Evolutionary conservation across 352 stramenopile species (phyloP), one percentile per base, ranked within the genome.

Genomic region (Globisporangium barbulae): DNA sequence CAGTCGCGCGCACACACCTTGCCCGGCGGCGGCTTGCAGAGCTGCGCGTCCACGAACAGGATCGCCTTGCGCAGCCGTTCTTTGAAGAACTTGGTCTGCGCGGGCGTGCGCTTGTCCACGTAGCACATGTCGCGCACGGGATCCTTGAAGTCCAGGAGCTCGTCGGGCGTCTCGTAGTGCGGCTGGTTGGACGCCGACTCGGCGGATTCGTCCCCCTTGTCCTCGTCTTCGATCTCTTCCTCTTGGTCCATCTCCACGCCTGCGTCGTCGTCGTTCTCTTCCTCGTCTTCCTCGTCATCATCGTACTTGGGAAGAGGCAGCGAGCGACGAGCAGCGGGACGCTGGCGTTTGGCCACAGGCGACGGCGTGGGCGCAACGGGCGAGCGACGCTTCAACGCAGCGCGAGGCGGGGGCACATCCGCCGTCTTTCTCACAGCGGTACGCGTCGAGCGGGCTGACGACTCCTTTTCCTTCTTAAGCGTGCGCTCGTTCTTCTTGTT

Each of bases 11-110:
- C 60, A 59, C 81, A 89, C 12, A 71, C 61, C 58, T 83, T 76
- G 21, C 71, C 76, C 25, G 71, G 62, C 2, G 81, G 79, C 3
- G 81, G 79, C 45, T 78, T 74, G 55, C 81, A 90, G 2, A 90
- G 65, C 59, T 86, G 68, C 6, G 81, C 79, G 54, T 90, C 81
- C 10, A 90, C 81, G 64, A 90, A 88, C 63, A 85, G 45, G 39
- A 90, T 89, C 17, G 81, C 74, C 65, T 83, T 83, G 52, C 79
- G 75, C 30, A 90, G 60, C 35, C 79, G 72, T 8, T 87, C 75
- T 63, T 91, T 91, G 53, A 91, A 89, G 61, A 90, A 90, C 63
- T 74, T 75, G 28, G 75, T 89, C 61, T 88, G 73, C 30, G 64
- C 67, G 2, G 67, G 65, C 1, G 76, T 79, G 50, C 83, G 83